phyloP scores from a whole-genome alignment of 164 flowering plant species.

The Buxus sempervirens region DNA sequence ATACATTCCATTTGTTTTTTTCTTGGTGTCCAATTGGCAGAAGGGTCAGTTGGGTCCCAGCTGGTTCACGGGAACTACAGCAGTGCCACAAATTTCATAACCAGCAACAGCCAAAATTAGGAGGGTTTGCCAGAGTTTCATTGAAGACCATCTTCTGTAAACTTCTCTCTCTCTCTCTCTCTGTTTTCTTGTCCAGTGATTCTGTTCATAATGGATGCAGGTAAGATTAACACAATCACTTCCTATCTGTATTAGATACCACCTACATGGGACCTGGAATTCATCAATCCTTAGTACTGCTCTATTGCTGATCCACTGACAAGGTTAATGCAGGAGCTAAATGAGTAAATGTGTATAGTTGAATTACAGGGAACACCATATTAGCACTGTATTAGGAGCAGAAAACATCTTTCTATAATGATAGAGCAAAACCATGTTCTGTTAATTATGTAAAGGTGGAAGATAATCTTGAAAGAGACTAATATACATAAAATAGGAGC shows the following conservation, averaged over 20 bases:
- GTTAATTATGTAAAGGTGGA: neutral
- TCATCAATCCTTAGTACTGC: neutral
- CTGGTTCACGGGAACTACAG: slow-evolving; percentile 38
- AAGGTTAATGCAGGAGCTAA: neutral
- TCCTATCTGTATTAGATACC: too few relatives aligned
- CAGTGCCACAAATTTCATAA: slow-evolving; percentile 17
- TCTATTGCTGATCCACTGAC: neutral
- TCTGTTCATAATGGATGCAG: too few relatives aligned
- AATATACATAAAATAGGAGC: neutral
- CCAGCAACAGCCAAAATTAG: neutral
- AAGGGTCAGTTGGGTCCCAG: slow-evolving; percentile 20
- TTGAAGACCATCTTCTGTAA: neutral
- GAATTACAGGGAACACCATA: neutral
- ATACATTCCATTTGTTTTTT: slow-evolving; percentile 13
- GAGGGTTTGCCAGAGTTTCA: neutral
- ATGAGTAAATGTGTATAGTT: neutral
- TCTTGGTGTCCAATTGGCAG: slow-evolving; percentile 11
- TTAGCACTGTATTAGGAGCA: neutral
- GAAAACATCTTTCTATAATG: neutral
- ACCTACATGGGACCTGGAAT: too few relatives aligned
- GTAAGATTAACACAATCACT: too few relatives aligned
- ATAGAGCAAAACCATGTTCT: neutral
- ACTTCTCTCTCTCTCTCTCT: too few relatives aligned
- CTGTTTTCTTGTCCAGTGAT: too few relatives aligned
- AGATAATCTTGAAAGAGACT: too few relatives aligned